phyloP scores from a whole-genome alignment of 1,139 yeast species.

The Geotrichum siamense region DNA sequence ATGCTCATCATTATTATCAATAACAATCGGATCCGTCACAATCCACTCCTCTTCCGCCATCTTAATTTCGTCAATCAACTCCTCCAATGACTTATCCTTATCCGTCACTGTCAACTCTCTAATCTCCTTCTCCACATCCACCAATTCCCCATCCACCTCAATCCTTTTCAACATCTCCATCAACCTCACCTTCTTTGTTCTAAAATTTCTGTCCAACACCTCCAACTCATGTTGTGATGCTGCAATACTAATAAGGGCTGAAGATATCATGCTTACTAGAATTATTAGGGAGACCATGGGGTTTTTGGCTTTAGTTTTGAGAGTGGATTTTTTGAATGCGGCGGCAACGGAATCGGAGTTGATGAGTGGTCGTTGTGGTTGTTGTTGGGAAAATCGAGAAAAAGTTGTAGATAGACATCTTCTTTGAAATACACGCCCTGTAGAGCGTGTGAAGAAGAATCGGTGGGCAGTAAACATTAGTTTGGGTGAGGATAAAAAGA shows the following conservation, averaged over 20 bases:
- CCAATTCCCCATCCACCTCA: slow-evolving; percentile 6
- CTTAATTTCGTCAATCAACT: slow-evolving; percentile 15
- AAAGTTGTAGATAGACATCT: no score
- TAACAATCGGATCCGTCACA: slow-evolving; percentile 10
- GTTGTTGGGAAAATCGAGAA: no score
- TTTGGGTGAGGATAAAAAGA: no score
- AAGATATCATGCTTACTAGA: slow-evolving; percentile 15
- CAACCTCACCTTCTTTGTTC: slow-evolving; percentile 6
- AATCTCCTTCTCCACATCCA: slow-evolving; percentile 13
- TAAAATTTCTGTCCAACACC: slow-evolving; percentile 3
- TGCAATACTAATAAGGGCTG: slow-evolving; percentile 15
- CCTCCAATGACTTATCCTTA: slow-evolving; percentile 16
- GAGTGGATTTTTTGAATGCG: slow-evolving; percentile 10
- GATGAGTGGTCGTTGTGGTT: no score
- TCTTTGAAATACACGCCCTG: no score
- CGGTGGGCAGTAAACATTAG: no score
- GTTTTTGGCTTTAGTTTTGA: slow-evolving; percentile 11
- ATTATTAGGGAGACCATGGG: slow-evolving; percentile 18
- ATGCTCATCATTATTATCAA: no score
- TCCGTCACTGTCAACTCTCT: slow-evolving; percentile 11
- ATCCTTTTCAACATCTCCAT: slow-evolving; percentile 6
- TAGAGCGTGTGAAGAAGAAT: no score
- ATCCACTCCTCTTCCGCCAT: slow-evolving; percentile 19
- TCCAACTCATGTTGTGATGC: slow-evolving; percentile 16
- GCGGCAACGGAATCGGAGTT: slow-evolving; percentile 11